Base-by-base conservation (phyloP, 1,139 yeast species). In the Meyerozyma sp. region DNA sequence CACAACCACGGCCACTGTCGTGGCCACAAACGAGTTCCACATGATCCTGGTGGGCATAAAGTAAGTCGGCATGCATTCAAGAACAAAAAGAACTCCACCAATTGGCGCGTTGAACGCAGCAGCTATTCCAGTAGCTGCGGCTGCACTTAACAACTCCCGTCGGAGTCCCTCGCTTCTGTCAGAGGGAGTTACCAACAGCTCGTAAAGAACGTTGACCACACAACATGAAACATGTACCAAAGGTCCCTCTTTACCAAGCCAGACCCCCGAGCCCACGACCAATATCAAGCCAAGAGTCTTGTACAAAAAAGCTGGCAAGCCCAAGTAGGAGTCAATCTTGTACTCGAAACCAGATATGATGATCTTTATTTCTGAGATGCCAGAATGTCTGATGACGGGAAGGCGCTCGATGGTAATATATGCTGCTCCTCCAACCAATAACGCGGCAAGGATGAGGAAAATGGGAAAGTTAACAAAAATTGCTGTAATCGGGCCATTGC, bases 221-320 rank as follows among this genome's bases (percentile, higher is more conserved):
- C 94, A 84, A 49, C 91, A 82, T 0, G 95, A 81, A 8, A 90
- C 81, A 62, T 90, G 97, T 27, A 89, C 95, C 45, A 93, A 69
- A 0, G 98, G 98, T 1, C 97, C 98, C 56, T 91, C 98, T 57
- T 85, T 86, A 9, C 98, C 97, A 6, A 89, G 74, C 86, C 96
- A 88, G 2, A 91, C 59, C 0, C 97, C 97, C 1, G 94, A 80
- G 20, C 95, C 82, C 11, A 88, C 85, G 34, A 82, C 83, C 40
- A 84, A 64, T 32, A 82, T 64, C 47, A 85, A 63, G 21, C 89
- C 84, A 3, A 68, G 41, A 2, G 73, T 65, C 54, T 84, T 84
- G 48, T 68, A 65, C 1, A 74, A 32, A 13, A 84, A 65, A 1
- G 84, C 72, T 18, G 57, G 57, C 8, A 68, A 46, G 2, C 81